Evolutionary conservation across 2,329 filamentous ascomycete species (phyloP), one percentile per base, ranked within the genome.

Genomic region (Alternaria gaisen): DNA sequence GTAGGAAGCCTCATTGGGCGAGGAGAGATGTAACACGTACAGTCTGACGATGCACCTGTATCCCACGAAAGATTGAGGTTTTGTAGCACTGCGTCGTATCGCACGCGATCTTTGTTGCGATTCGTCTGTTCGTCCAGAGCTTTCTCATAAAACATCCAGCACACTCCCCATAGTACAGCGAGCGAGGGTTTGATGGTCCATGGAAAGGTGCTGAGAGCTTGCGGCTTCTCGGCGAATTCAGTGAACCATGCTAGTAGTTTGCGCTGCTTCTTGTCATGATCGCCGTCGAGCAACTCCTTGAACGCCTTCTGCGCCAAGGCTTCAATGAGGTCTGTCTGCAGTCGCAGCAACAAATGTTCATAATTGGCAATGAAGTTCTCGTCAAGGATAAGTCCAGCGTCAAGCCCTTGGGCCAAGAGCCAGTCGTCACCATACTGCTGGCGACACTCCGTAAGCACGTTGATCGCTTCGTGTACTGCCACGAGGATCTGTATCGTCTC

Each of bases 101-200:
- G 61, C 34, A 78, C 71, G 14, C 64, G 65, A 47, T 58, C 57
- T 56, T 61, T 64, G 60, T 46, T n/a, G 48, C 34, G 36, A 10
- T 28, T 42, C 24, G 43, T 53, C 38, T 56, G 55, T 26, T 63
- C 64, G 36, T 54, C 59, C n/a, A 52, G 4, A 14, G 56, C 14
- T 38, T 51, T 36, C 51, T 71, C 63, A 62, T 77, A 78, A 67
- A 76, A 79, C 77, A 79, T 79, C 77, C 77, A 79, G 61, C 80
- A 82, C 5, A 82, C 79, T 22, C 79, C 80, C 79, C 80, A 82
- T 18, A 82, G 69, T 20, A 82, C 79, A 14, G 80, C 75, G 48
- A 82, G 72, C 40, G 78, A 79, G 0, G 79, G 78, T 69, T 77
- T 77, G 71, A 82, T 80, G 16, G 79, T 80, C 80, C 80, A 82